Percentiles rank a stretch among this genome's conserved stretches.
These are phyloP conservation scores for Colletotrichum eremochloae DNA, from an alignment of 2,329 filamentous ascomycete species.

Conservation along the genomic window DNA sequence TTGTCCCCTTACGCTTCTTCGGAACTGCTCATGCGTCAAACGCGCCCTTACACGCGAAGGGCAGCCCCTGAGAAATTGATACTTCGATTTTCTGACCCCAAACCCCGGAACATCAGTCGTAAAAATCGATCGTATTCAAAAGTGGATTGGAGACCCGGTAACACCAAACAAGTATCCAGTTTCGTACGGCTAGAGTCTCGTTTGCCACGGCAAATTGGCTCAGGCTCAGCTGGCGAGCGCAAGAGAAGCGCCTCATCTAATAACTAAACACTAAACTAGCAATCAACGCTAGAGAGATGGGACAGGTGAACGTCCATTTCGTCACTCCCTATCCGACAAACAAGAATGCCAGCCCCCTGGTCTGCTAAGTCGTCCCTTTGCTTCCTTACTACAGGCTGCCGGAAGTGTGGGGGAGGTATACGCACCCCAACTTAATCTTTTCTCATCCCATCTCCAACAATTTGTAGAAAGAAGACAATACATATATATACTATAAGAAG, in stretches of 20 bases:
- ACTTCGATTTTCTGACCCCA: background rate
- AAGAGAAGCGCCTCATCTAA: background rate
- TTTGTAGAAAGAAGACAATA: no score
- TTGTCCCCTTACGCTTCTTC: background rate
- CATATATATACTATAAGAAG: no score
- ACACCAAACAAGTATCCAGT: background rate
- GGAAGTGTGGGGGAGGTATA: background rate
- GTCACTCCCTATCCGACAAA: constrained; percentile 1
- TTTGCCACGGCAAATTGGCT: background rate
- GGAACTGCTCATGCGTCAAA: background rate
- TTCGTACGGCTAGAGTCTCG: background rate
- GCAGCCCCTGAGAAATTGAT: background rate
- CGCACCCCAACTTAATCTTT: background rate
- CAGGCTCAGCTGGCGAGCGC: background rate
- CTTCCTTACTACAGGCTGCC: background rate
- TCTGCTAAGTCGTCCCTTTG: constrained; percentile 13
- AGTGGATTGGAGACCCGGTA: background rate
- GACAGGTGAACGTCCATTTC: background rate
- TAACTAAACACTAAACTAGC: background rate
- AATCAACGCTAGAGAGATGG: background rate
- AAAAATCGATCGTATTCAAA: background rate
- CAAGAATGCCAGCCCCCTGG: background rate
- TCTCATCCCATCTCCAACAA: no score
- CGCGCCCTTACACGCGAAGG: background rate
- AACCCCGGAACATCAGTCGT: background rate